Percentiles rank a stretch among this genome's conserved stretches.
Evolutionary conservation across 2,329 filamentous ascomycete species (phyloP).

Genomic region (Claviceps purpurea): DNA sequence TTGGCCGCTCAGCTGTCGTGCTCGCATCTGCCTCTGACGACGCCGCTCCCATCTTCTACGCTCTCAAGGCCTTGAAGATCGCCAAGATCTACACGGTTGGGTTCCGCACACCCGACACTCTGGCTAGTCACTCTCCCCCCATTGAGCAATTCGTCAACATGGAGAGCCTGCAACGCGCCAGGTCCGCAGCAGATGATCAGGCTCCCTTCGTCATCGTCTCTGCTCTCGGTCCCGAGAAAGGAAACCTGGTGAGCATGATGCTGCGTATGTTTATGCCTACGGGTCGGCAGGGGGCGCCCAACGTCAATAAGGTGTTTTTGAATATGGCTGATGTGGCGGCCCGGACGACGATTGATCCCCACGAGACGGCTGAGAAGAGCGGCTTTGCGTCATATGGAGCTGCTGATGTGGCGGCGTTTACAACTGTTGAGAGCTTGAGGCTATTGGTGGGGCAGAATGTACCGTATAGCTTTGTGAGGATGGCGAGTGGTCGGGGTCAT

Average conservation of each 20-base stretch:
- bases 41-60: conserved; percentile 67
- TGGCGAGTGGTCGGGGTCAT: conserved; percentile 43
- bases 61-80: conserved; percentile 60
- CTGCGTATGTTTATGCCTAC: conserved; percentile 53
- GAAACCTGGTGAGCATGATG: conserved; percentile 62
- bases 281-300: conserved; percentile 18
- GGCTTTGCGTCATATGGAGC: conserved; percentile 72
- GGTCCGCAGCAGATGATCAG: conserved; percentile 32
- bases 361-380: conserved; percentile 55
- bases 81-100: conserved; percentile 75
- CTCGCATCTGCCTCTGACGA: conserved; percentile 61
- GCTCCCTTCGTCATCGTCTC: conserved; percentile 74
- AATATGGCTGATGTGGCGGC: conserved; percentile 52
- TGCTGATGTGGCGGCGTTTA: conserved; percentile 71
- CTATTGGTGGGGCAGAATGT: conserved; percentile 76
- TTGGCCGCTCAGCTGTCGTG: conserved; percentile 60
- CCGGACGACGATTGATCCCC: conserved; percentile 49
- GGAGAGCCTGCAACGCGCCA: conserved; percentile 43
- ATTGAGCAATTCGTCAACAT: conserved; percentile 72
- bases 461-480: conserved; percentile 71
- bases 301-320: conserved; percentile 58
- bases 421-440: conserved; percentile 67
- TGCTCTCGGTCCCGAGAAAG: conserved; percentile 65
- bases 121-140: conserved; percentile 50
- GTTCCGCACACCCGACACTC: conserved; percentile 50